A percentile compares a stretch with the other conserved stretches of the same genome.
Conservation (phyloP, 2,329 filamentous ascomycete genomes). For the Atkinsonella texensis region DNA sequence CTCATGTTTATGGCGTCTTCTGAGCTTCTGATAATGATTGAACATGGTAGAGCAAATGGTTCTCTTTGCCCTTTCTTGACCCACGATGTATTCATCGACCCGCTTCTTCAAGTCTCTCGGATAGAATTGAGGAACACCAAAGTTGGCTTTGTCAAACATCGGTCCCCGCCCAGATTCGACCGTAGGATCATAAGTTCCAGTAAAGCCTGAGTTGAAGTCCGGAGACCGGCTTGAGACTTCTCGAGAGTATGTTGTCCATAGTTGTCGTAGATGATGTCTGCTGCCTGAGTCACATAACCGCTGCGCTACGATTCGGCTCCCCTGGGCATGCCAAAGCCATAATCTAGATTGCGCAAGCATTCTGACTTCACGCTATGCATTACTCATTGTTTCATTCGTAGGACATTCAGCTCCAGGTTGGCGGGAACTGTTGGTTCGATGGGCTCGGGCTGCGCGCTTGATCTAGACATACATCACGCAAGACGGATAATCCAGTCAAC, state of each 20-base stretch:
- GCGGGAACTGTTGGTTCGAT: not conserved
- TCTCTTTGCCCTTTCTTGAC: conserved; percentile 89
- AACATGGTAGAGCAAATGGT: conserved; percentile 87
- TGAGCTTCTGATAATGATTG: conserved; percentile 88
- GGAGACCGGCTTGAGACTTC: conserved; percentile 27
- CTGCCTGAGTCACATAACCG: not conserved
- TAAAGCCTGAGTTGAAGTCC: conserved; percentile 46
- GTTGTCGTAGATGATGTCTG: not conserved
- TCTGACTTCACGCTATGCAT: not conserved
- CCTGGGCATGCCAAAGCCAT: not conserved
- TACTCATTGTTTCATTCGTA: not conserved
- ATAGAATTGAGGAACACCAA: conserved; percentile 52
- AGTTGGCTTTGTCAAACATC: conserved; percentile 45
- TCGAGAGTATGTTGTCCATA: conserved; percentile 1
- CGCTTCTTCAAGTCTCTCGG: conserved; percentile 69
- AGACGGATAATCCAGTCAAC: not conserved
- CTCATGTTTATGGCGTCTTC: conserved; percentile 68
- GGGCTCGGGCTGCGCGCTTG: not conserved
- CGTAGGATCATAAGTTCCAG: conserved; percentile 45
- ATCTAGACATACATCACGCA: not conserved
- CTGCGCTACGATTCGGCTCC: not conserved
- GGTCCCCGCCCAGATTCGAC: conserved; percentile 42
- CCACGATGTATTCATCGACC: conserved; percentile 91
- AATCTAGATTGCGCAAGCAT: conserved; percentile 3
- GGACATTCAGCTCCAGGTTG: not conserved